Percentiles rank a stretch among this genome's conserved stretches.
Conservation (phyloP, 257 asterid genomes). For the Striga asiatica region DNA sequence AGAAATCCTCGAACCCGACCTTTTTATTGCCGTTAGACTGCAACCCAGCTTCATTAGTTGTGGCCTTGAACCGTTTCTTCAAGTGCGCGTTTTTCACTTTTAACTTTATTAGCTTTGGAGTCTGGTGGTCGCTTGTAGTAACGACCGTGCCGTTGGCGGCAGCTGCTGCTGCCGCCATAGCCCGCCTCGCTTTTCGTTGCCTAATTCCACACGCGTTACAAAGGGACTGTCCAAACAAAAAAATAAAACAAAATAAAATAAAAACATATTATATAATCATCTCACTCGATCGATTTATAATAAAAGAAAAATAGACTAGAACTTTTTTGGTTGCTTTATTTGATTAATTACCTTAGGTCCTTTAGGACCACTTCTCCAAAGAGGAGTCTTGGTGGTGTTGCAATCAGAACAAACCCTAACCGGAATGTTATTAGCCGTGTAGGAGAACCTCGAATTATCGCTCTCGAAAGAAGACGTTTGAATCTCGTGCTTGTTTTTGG, state of each 20-base stretch:
- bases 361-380: conserved; percentile 98
- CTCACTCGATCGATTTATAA: too few relatives aligned
- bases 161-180: conserved; percentile 61
- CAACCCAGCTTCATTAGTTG: conserved; percentile 12
- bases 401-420: conserved; percentile 97
- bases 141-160: background rate
- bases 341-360: conserved; percentile 83
- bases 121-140: conserved; percentile 15
- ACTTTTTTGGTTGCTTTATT: too few relatives aligned
- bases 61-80: conserved; percentile 46
- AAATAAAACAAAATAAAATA: background rate
- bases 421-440: conserved; percentile 31
- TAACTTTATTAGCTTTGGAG: conserved; percentile 30
- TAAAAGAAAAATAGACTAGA: too few relatives aligned
- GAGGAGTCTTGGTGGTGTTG: conserved; percentile 93
- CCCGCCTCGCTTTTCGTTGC: conserved; percentile 87
- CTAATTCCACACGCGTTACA: conserved; percentile 96
- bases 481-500: conserved; percentile 19
- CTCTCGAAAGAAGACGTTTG: conserved; percentile 32
- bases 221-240: conserved; percentile 40
- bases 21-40: conserved; percentile 16
- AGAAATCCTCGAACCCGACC: conserved; percentile 63
- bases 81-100: conserved; percentile 31
- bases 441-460: conserved; percentile 35
- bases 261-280: too few relatives aligned